A percentile compares a stretch with the other conserved stretches of the same genome.
These are phyloP conservation scores for Xylariaceae sp. DNA, from an alignment of 2,329 filamentous ascomycete species.

Conservation along the genomic window DNA sequence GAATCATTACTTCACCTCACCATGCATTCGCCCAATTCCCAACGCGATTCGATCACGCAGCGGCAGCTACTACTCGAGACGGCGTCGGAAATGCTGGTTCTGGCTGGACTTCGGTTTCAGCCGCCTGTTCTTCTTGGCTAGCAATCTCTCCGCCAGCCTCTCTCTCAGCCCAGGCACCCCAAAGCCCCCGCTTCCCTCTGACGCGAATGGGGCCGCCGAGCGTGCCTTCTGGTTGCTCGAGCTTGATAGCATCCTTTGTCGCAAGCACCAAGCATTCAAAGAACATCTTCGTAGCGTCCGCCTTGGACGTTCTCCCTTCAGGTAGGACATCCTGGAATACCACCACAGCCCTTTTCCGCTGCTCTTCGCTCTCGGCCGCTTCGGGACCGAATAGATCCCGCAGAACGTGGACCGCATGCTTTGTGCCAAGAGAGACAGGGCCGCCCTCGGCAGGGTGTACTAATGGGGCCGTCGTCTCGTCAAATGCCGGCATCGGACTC, in stretches of 20 bases:
- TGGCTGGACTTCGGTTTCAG: conserved; percentile 35
- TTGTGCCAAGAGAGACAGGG: conserved; percentile 86
- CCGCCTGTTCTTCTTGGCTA: conserved; percentile 49
- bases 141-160: conserved; percentile 67
- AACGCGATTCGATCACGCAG: conserved; percentile 27
- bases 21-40: conserved; percentile 18
- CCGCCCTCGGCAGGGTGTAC: conserved; percentile 83
- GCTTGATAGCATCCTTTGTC: conserved; percentile 97
- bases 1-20: conserved; percentile 32
- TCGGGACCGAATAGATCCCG: conserved; percentile 83
- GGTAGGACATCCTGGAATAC: conserved; percentile 92
- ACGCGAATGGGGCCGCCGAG: conserved; percentile 83
- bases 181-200: conserved; percentile 90
- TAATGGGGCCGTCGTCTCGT: conserved; percentile 75
- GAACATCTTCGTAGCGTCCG: conserved; percentile 99
- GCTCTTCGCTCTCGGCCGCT: conserved; percentile 67
- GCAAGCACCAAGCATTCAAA: conserved; percentile 95
- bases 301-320: conserved; percentile 76
- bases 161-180: conserved; percentile 92
- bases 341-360: conserved; percentile 78
- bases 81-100: conserved; percentile 39
- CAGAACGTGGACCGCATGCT: conserved; percentile 92
- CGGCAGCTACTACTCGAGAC: conserved; percentile 35
- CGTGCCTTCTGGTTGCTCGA: conserved; percentile 75
- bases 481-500: conserved; percentile 64